These are phyloP conservation scores for Malbranchea zuffiana DNA, from an alignment of 2,329 filamentous ascomycete genomes.

Conservation along the genomic window DNA sequence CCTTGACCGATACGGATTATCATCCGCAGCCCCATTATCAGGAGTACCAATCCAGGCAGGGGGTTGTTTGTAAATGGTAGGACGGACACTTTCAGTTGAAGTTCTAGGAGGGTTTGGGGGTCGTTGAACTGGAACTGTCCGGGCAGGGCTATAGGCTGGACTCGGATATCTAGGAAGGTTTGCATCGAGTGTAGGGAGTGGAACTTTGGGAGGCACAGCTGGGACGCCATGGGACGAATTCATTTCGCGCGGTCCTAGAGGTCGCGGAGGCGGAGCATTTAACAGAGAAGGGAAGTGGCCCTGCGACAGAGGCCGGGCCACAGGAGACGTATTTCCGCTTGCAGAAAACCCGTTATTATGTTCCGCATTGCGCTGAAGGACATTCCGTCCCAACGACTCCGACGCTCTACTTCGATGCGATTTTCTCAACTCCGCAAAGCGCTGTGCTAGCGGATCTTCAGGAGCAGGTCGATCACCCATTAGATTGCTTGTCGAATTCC, in stretches of 20 bases:
- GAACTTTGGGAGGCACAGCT: conserved; percentile 35
- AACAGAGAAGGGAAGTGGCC: conserved; percentile 9
- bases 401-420: conserved; percentile 14
- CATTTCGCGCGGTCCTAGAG: conserved; percentile 36
- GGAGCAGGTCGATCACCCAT: conserved; percentile 7
- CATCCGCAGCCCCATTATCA: conserved; percentile 30
- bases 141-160: conserved; percentile 40
- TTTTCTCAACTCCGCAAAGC: conserved; percentile 32
- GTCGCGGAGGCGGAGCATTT: conserved; percentile 22
- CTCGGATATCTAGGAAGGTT: conserved; percentile 38
- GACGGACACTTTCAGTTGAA: conserved; percentile 32
- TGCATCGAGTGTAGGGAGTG: conserved; percentile 24
- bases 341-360: background rate
- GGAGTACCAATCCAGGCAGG: conserved; percentile 14
- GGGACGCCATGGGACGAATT: conserved; percentile 24
- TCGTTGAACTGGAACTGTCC: conserved; percentile 30
- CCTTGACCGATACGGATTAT: conserved; percentile 35
- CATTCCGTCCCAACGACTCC: background rate
- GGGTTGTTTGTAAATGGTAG: conserved; percentile 16
- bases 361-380: background rate
- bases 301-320: background rate
- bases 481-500: conserved; percentile 18
- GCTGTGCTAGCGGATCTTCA: conserved; percentile 30
- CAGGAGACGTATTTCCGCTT: background rate
- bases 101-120: conserved; percentile 30